Evolutionary conservation across 768 basidiomycete species (phyloP).

Genomic region (Jaapia argillacea): DNA sequence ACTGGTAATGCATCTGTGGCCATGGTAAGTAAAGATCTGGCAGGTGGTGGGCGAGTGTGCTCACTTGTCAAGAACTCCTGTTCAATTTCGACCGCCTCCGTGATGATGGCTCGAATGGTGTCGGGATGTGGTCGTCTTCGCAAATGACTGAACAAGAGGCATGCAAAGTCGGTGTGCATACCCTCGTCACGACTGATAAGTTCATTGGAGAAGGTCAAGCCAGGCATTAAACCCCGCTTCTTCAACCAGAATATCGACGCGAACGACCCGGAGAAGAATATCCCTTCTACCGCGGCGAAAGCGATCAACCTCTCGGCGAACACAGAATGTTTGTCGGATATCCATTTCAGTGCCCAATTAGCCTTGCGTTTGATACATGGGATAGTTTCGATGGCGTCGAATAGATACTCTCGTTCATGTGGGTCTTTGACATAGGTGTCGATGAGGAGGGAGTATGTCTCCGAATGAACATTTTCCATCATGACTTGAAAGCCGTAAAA

Average conservation of each 20-base stretch:
- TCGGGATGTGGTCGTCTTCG: slow-evolving; percentile 74
- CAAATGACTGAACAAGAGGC: slow-evolving; percentile 79
- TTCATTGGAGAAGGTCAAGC: slow-evolving; percentile 93
- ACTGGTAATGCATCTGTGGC: slow-evolving; percentile 67
- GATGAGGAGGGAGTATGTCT: slow-evolving; percentile 93
- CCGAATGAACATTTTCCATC: slow-evolving; percentile 98
- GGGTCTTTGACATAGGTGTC: slow-evolving; percentile 89
- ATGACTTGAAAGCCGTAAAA: slow-evolving; percentile 99
- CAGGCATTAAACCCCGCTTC: slow-evolving; percentile 97
- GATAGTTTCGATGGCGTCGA: slow-evolving; percentile 90
- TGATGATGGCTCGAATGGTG: slow-evolving; percentile 59
- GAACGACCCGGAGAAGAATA: slow-evolving; percentile 93
- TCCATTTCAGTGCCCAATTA: slow-evolving; percentile 93
- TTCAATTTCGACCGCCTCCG: slow-evolving; percentile 78
- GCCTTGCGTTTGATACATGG: slow-evolving; percentile 90
- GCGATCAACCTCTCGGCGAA: slow-evolving; percentile 89
- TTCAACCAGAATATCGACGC: slow-evolving; percentile 96
- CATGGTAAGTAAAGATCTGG: background rate
- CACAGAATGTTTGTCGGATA: slow-evolving; percentile 65
- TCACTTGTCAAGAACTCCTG: slow-evolving; percentile 68
- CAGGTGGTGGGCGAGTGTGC: background rate
- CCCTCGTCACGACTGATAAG: slow-evolving; percentile 94
- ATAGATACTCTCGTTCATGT: slow-evolving; percentile 66
- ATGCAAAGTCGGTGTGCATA: slow-evolving; percentile 95
- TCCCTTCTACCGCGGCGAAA: slow-evolving; percentile 93